Base-by-base conservation (phyloP, 371 early-diverging fungal genomes). In the Rhizopus arrhizus region DNA sequence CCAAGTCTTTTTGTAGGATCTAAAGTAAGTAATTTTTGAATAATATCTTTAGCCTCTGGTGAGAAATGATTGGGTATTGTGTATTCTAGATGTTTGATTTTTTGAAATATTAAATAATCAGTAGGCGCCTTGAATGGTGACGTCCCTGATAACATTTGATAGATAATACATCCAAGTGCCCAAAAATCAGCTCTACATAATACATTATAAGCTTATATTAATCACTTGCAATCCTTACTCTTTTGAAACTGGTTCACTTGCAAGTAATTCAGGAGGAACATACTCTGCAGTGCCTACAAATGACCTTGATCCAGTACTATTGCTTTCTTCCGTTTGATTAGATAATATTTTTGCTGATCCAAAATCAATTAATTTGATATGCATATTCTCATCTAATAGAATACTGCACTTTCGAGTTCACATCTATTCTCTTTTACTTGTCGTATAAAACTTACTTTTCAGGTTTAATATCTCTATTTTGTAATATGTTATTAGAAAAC, bases 241-340 rank as follows among this genome's bases (percentile, higher is more conserved):
- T 60, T 78, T 79, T 38, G 84, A 80, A 3, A 91, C 93, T 0
- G 86, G 85, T 54, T 91, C 90, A 68, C 94, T 94, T 38, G 85
- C 88, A 42, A 99, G 83, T 31, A 99, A 80, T 77, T 99, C 99
- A 3, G 99, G 99, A 3, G 97, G 93, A 29, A 93, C 97, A 77
- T 93, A 95, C 74, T 95, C 97, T 10, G 97, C 97, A 3, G 98
- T 97, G 11, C 98, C 98, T 7, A 97, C 97, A 83, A 97, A 97
- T 1, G 97, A 97, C 53, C 89, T 85, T 32, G 92, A 34, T 43
- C 45, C 9, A 32, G 50, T 31, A 50, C 47, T n/a, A 13, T 43
- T n/a, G 8, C n/a, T 9, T 13, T n/a, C 32, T 29, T 15, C 41
- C 34, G 46, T 7, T 59, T 9, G 66, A 16, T 64, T 65, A 4